Conservation (phyloP, 129 eudicot species). For the Deinandra increscens region DNA sequence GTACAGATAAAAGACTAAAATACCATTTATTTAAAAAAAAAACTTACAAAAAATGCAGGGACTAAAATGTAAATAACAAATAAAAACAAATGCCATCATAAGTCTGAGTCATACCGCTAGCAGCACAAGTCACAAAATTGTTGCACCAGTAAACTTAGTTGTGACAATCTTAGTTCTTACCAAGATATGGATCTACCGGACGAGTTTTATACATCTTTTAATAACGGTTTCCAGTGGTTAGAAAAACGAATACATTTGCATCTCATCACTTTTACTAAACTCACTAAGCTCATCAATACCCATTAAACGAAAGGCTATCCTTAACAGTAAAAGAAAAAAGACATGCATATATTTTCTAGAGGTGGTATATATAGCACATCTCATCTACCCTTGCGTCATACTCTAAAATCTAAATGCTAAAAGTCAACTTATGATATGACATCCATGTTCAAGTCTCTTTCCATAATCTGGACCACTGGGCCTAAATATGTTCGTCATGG, state of each 20-base stretch:
- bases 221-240: too few species aligned
- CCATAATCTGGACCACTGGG: neutral
- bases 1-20: too few species aligned
- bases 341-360: neutral
- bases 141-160: too few species aligned
- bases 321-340: neutral
- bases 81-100: too few species aligned
- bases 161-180: too few species aligned
- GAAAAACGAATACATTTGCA: neutral
- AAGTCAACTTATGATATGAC: neutral
- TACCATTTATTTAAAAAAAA: too few species aligned
- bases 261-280: neutral
- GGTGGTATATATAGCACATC: neutral
- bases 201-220: too few species aligned
- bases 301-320: neutral
- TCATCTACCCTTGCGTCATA: neutral
- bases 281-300: neutral
- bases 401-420: conserved; percentile 8
- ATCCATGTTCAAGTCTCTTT: neutral
- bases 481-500: conserved; percentile 17
- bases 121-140: too few species aligned
- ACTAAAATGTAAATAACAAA: too few species aligned
- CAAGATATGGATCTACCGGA: too few species aligned
- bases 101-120: too few species aligned
- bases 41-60: too few species aligned